A percentile compares a stretch with the other conserved stretches of the same genome.
Conservation (phyloP, 1,284 basidiomycete species). For the Tylopilus sp. region DNA sequence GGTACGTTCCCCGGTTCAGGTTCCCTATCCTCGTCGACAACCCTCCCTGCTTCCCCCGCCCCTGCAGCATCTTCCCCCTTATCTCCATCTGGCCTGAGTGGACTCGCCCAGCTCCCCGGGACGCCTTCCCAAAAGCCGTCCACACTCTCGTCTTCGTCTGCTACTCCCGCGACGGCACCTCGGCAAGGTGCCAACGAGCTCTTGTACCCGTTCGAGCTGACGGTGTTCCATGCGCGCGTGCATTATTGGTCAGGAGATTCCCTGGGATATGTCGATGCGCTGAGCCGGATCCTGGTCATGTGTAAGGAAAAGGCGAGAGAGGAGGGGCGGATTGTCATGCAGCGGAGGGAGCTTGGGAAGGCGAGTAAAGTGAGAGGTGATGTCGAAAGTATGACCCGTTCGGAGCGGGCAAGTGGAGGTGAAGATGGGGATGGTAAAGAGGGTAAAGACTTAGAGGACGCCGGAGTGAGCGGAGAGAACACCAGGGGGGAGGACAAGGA, state of each 20-base stretch:
- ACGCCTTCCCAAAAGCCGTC: conserved; percentile 26
- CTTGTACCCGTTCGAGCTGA: conserved; percentile 75
- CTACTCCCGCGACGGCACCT: not conserved
- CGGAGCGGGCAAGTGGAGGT: not conserved
- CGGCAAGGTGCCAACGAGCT: conserved; percentile 43
- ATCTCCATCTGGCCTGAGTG: conserved; percentile 24
- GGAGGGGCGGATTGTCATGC: conserved; percentile 29
- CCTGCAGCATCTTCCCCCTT: conserved; percentile 10
- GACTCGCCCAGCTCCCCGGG: conserved; percentile 26
- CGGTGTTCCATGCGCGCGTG: conserved; percentile 67
- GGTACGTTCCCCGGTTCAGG: conserved; percentile 25
- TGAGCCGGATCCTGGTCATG: conserved; percentile 73
- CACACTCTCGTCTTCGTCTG: conserved; percentile 8
- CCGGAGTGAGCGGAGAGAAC: not conserved
- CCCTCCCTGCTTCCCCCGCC: conserved; percentile 20
- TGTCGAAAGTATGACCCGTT: not conserved
- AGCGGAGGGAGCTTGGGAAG: conserved; percentile 39
- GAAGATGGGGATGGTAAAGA: not conserved
- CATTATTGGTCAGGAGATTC: conserved; percentile 75
- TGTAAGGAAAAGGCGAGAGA: conserved; percentile 65
- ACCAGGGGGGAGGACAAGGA: not conserved
- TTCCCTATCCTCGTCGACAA: conserved; percentile 1
- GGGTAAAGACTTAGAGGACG: not conserved
- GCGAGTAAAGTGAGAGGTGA: not conserved
- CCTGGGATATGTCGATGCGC: conserved; percentile 72